Conservation (phyloP, 1,139 yeast species). For the Taphrina flavorubra region DNA sequence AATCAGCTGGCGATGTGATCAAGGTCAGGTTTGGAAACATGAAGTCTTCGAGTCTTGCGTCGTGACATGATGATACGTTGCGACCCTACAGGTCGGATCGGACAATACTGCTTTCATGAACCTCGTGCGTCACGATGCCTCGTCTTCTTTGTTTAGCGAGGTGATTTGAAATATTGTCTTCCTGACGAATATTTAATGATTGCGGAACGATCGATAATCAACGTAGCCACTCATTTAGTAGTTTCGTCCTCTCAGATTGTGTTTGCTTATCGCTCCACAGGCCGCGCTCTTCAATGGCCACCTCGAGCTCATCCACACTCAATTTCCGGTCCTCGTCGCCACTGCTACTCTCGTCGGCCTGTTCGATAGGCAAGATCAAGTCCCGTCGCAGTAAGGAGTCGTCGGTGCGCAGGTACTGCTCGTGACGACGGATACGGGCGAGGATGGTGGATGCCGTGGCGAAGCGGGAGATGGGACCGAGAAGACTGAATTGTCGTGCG, state of each 20-base stretch:
- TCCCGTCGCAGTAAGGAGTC: slow-evolving; percentile 11
- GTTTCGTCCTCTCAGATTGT: not conserved
- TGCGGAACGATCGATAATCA: too few relatives aligned
- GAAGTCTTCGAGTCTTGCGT: not conserved
- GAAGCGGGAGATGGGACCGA: slow-evolving; percentile 23
- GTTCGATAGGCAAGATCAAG: not conserved
- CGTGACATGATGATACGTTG: not conserved
- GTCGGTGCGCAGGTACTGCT: slow-evolving; percentile 19
- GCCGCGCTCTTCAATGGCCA: slow-evolving; percentile 34
- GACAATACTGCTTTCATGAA: not conserved
- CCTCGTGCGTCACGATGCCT: too few relatives aligned
- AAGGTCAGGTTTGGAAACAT: not conserved
- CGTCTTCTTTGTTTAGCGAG: too few relatives aligned
- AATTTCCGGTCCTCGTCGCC: not conserved
- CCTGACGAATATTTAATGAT: too few relatives aligned
- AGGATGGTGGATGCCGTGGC: not conserved
- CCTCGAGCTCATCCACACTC: slow-evolving; percentile 14
- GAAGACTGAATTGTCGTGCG: slow-evolving; percentile 22
- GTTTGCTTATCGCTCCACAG: slow-evolving; percentile 21
- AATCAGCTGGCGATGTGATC: not conserved
- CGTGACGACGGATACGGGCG: slow-evolving; percentile 12
- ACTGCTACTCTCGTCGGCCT: not conserved
- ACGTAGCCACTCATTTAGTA: slow-evolving; percentile 9
- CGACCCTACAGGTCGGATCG: slow-evolving; percentile 1
- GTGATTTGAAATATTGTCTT: too few relatives aligned